Percentiles rank a stretch among this genome's conserved stretches.
Conservation (phyloP, 805 yeast species). For the Myxozyma nipponensis region DNA sequence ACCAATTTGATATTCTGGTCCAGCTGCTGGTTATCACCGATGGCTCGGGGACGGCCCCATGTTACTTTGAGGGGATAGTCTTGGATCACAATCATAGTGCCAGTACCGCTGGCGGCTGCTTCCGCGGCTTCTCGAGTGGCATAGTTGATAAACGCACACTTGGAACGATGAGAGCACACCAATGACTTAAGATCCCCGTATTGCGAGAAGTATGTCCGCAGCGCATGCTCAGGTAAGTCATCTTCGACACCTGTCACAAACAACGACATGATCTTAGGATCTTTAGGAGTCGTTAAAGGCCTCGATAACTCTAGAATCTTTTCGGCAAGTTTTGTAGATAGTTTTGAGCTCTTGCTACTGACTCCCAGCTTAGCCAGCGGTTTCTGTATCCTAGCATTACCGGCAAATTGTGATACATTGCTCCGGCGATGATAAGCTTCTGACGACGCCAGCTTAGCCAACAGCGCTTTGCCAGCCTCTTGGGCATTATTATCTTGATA, state of each 20-base stretch:
- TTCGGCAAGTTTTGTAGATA: slow-evolving; percentile 31
- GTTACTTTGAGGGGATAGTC: slow-evolving; percentile 29
- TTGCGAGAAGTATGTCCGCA: slow-evolving; percentile 49
- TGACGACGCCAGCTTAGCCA: slow-evolving; percentile 46
- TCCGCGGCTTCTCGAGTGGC: slow-evolving; percentile 51
- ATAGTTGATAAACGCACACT: slow-evolving; percentile 63
- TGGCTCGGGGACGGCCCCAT: slow-evolving; percentile 32
- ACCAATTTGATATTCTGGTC: slow-evolving; percentile 22
- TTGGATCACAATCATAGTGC: slow-evolving; percentile 19
- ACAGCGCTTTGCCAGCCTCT: slow-evolving; percentile 49
- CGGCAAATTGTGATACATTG: slow-evolving; percentile 22
- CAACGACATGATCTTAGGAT: slow-evolving; percentile 49
- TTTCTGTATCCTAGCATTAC: slow-evolving; percentile 6
- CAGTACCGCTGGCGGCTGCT: slow-evolving; percentile 35
- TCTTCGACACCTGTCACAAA: slow-evolving; percentile 73
- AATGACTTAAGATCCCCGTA: slow-evolving; percentile 49
- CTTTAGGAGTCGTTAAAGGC: slow-evolving; percentile 39
- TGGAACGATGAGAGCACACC: slow-evolving; percentile 53
- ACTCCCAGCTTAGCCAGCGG: background rate
- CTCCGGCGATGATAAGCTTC: slow-evolving; percentile 32
- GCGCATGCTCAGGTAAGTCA: slow-evolving; percentile 59
- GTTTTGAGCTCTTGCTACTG: slow-evolving; percentile 18
- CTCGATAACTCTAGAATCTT: slow-evolving; percentile 43
- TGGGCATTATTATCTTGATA: slow-evolving; percentile 35
- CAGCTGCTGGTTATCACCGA: slow-evolving; percentile 25